phyloP scores from a whole-genome alignment of 176 grass and related monocot genomes.

The Echinochloa phyllopogon region DNA sequence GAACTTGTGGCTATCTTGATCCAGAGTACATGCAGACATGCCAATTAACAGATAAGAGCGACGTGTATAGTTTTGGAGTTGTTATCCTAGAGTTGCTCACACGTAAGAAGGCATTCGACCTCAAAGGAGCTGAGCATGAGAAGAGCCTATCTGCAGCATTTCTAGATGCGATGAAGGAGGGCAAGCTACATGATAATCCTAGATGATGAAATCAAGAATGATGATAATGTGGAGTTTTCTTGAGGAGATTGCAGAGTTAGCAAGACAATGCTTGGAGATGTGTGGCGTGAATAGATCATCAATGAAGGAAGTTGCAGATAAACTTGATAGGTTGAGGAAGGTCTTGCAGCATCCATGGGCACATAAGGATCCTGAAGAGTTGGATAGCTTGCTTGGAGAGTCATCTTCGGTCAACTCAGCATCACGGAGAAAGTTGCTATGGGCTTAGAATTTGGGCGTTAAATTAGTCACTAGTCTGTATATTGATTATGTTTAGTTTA shows the following conservation, averaged over 20 bases:
- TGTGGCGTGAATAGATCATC: not conserved
- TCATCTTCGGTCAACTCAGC: not conserved
- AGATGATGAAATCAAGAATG: not conserved
- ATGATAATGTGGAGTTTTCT: not conserved
- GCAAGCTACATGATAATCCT: not conserved
- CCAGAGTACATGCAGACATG: conserved; percentile 18
- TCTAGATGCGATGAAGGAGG: not conserved
- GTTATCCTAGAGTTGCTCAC: conserved; percentile 7
- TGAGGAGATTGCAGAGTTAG: conserved; percentile 11
- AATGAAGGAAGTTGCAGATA: conserved; percentile 3
- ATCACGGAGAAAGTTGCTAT: not conserved
- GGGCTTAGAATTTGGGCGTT: not conserved
- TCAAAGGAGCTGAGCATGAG: not conserved
- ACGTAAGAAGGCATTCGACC: not conserved
- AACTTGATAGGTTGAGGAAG: conserved; percentile 24
- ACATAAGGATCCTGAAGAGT: not conserved
- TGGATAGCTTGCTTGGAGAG: conserved; percentile 10
- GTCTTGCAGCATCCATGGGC: conserved; percentile 27
- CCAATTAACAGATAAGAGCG: not conserved
- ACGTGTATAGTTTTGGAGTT: conserved; percentile 8
- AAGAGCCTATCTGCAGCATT: not conserved
- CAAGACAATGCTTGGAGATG: conserved; percentile 7
- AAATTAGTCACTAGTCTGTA: too few relatives aligned
- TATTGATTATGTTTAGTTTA: too few relatives aligned
- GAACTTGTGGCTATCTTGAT: conserved; percentile 15